Evolutionary conservation across 1,284 basidiomycete genomes (phyloP), one percentile per base, ranked within the genome.

Genomic region (Prillingera fragicola): DNA sequence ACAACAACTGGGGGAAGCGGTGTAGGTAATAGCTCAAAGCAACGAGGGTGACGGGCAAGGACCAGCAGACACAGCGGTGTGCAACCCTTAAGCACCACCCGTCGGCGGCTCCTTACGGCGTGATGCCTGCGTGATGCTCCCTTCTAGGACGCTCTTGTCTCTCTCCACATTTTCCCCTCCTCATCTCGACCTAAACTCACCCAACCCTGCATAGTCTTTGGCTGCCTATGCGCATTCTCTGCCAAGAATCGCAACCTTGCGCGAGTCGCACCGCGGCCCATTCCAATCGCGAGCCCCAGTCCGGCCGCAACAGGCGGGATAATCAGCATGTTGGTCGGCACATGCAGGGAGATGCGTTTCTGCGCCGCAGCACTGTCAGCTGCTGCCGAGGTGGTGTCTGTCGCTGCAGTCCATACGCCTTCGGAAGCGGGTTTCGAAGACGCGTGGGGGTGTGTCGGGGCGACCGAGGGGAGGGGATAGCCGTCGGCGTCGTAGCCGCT

Each of bases 211-310:
- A 68, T 53, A 1, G 70, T 70, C 45, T 50, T 68, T 21, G 70
- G 70, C 35, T 56, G 61, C 23, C 70, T 38, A 52, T 72, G 70
- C 8, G 67, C 69, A 44, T 72, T 72, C 56, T 72, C 70, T 17
- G 67, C 70, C 36, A 72, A 49, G 45, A 69, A 72, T 17, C 63
- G 43, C 37, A 70, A 41, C 37, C 68, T 57, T 15, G 70, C 68
- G 27, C 51, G 35, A 3, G 51, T 46, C 8, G 63, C 70, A 13
- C 69, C 70, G 24, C 68, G 50, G 0, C 58, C 59, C 37, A 65
- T 54, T 5, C 70, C 70, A 28, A 72, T 63, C 8, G 62, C 48
- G 18, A 69, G 47, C 2, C 69, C 70, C 21, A 72, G 48, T 14
- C 59, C 23, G 0, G 56, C 56, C 1, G 66, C 68, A 14, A 55